Percentiles rank a stretch among this genome's conserved stretches.
These are phyloP conservation scores for Cryptomeria japonica DNA, from an alignment of 75 land plant genomes.

Conservation along the genomic window DNA sequence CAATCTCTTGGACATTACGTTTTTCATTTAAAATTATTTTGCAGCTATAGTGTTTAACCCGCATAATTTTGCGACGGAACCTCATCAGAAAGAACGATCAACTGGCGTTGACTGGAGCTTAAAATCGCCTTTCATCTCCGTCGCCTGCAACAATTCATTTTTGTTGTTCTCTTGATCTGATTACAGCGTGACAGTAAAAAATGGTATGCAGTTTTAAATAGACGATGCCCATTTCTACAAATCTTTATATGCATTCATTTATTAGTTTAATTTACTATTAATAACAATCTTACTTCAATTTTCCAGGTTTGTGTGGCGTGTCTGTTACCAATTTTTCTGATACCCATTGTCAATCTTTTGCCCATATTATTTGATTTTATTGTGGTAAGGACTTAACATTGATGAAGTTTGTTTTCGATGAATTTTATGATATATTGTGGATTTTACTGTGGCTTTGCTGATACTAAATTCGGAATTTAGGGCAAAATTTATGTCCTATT, in stretches of 20 bases:
- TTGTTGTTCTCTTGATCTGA: background rate
- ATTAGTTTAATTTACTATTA: background rate
- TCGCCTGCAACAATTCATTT: background rate
- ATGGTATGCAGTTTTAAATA: background rate
- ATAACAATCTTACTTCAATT: background rate
- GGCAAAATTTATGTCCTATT: conserved; percentile 50
- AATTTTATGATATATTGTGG: background rate
- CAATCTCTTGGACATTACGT: no score
- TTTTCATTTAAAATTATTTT: no score
- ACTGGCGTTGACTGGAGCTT: no score
- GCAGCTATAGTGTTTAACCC: no score
- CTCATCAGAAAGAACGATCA: no score
- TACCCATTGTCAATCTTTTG: conserved; percentile 67
- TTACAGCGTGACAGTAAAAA: no score
- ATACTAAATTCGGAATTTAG: conserved; percentile 20
- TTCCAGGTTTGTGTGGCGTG: conserved; percentile 71
- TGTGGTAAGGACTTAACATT: conserved; percentile 28
- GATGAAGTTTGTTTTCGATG: background rate
- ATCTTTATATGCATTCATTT: no score
- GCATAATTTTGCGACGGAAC: no score
- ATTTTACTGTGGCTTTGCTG: background rate
- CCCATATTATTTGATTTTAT: conserved; percentile 55
- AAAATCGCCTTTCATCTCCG: background rate
- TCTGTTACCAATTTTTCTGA: conserved; percentile 64
- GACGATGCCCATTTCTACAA: background rate